A percentile compares a stretch with the other conserved stretches of the same genome.
Conservation (phyloP, 192 early-diverging fungal genomes). For the Funneliformis geosporum region DNA sequence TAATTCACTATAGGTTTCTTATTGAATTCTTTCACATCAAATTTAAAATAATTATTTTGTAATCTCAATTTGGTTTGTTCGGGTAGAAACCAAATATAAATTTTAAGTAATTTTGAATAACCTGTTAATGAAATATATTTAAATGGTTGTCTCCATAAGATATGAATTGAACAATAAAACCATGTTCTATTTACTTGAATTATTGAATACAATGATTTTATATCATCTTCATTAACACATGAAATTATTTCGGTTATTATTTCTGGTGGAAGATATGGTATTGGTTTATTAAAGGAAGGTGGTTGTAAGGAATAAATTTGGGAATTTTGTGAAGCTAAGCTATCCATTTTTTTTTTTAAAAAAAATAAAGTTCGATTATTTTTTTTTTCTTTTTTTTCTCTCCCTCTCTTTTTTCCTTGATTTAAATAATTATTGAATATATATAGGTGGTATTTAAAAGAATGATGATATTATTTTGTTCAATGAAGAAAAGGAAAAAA, state of each 20-base stretch:
- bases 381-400: no score
- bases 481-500: no score
- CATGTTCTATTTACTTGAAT: background rate
- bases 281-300: background rate
- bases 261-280: background rate
- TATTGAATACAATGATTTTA: background rate
- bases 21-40: background rate
- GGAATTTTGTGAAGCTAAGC: background rate
- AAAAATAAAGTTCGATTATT: no score
- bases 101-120: background rate
- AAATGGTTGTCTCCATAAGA: background rate
- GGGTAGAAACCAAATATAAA: background rate
- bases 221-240: background rate
- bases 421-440: no score
- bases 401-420: no score
- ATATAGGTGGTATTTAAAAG: no score
- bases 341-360: no score
- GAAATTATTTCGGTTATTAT: background rate
- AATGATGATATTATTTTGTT: no score
- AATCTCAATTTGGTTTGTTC: background rate
- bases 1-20: background rate
- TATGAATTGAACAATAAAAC: background rate
- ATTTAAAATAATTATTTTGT: background rate
- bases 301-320: background rate
- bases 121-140: background rate